Evolutionary conservation across 495 filamentous ascomycete genomes (phyloP), one percentile per base, ranked within the genome.

Genomic region (Penicillium daleae): DNA sequence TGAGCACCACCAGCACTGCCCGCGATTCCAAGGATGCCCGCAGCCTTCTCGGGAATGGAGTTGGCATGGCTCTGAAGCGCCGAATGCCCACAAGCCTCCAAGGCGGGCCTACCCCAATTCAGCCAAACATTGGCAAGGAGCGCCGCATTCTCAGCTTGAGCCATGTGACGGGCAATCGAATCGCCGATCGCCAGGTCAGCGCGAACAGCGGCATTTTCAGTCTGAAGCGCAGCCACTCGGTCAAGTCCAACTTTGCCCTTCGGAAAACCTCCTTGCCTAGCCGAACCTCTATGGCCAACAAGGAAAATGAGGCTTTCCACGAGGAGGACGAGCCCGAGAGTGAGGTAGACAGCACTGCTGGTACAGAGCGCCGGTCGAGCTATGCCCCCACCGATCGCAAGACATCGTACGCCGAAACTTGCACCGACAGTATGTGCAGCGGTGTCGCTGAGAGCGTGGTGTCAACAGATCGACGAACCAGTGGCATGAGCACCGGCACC

Each of bases 131-230:
- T 35, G 71, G 74, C 62, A 74, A 77, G 48, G 81, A 83, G 63
- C 86, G 93, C 3, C 87, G 95, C 12, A 97, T 97, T 63, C 83
- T 94, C 42, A 95, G 91, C 56, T 85, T 97, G 40, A 96, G 88
- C 71, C 89, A 97, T 71, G 93, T 98, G 21, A 90, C 84, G 8
- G 86, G 88, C 59, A 97, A 97, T 69, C 80, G 88, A 6, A 88
- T 89, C 12, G 66, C 66, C 10, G 80, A 87, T 63, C 88, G 86
- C 66, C 83, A 85, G 59, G 74, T 75, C 42, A 79, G 74, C 32
- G 71, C 70, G 40, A 79, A 72, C 59, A 75, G 78, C 32, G 79
- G 82, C 13, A 70, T 85, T 50, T 74, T 77, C 2, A 81, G 73
- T 33, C 65, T 90, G 57, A 88, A 90, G 71, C 85, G 89, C 50